These are phyloP conservation scores for Urochloa ruziziensis DNA, from an alignment of 176 grass and related monocot species.

Conservation along the genomic window DNA sequence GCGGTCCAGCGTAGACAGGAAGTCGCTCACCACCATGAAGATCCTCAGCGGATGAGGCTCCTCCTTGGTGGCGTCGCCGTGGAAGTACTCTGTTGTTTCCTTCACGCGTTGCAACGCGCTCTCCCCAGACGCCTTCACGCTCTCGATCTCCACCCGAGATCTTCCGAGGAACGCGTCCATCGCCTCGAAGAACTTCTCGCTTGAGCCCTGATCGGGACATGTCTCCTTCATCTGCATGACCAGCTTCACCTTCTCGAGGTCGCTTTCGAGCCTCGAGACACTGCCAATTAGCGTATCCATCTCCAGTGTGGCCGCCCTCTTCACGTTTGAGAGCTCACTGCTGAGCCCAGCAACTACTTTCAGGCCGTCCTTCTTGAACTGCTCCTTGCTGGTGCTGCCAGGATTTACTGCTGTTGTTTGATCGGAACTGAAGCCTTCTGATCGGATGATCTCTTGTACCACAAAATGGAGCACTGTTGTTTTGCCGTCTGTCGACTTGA, in stretches of 20 bases:
- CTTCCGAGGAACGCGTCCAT: slow-evolving; percentile 51
- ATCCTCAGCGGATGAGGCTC: slow-evolving; percentile 61
- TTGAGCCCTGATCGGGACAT: slow-evolving; percentile 28
- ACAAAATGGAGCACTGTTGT: slow-evolving; percentile 73
- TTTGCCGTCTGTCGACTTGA: slow-evolving; percentile 64
- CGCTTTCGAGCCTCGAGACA: slow-evolving; percentile 45
- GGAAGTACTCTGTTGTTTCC: slow-evolving; percentile 72
- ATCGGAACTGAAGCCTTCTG: slow-evolving; percentile 44
- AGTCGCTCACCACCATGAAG: slow-evolving; percentile 67
- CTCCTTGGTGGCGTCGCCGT: slow-evolving; percentile 51
- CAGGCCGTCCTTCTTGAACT: slow-evolving; percentile 63
- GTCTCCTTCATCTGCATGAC: slow-evolving; percentile 53
- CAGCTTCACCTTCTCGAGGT: slow-evolving; percentile 55
- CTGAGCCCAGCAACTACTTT: slow-evolving; percentile 54
- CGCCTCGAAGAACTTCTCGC: slow-evolving; percentile 45
- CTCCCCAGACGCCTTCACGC: slow-evolving; percentile 42
- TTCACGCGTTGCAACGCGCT: slow-evolving; percentile 37
- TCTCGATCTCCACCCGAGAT: slow-evolving; percentile 34
- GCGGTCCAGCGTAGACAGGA: slow-evolving; percentile 53
- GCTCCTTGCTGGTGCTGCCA: slow-evolving; percentile 53
- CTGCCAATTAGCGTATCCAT: slow-evolving; percentile 42
- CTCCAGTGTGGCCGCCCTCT: slow-evolving; percentile 63
- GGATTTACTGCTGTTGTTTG: slow-evolving; percentile 15
- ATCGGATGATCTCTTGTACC: slow-evolving; percentile 74
- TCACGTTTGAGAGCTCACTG: slow-evolving; percentile 72